Conservation (phyloP, 805 yeast genomes). For the Saturnispora diversa region DNA sequence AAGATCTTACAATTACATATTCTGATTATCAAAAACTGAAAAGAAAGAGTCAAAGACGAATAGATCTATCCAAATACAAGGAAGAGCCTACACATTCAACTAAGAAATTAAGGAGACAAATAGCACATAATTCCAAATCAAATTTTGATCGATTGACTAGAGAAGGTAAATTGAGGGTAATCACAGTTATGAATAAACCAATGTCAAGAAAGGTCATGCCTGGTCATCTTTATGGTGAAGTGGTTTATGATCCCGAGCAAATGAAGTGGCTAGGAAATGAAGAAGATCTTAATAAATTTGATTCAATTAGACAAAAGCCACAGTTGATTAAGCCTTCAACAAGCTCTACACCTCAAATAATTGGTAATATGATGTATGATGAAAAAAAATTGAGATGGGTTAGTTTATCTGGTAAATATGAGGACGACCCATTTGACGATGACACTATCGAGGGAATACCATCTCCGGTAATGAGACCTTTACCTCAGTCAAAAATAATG, state of each 20-base stretch:
- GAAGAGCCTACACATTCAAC: constrained; percentile 19
- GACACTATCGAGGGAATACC: too few species aligned
- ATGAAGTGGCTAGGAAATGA: constrained; percentile 63
- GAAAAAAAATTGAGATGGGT: constrained; percentile 52
- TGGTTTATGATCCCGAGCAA: constrained; percentile 46
- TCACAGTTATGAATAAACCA: constrained; percentile 24
- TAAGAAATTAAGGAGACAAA: constrained; percentile 9
- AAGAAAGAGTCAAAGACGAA: constrained; percentile 21
- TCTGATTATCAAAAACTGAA: constrained; percentile 22
- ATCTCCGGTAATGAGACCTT: too few species aligned
- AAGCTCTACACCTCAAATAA: constrained; percentile 29
- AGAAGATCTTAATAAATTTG: constrained; percentile 45
- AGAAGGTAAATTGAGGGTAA: constrained; percentile 28
- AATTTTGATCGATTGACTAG: constrained; percentile 21
- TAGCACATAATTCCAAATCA: constrained; percentile 1
- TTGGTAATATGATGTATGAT: constrained; percentile 55
- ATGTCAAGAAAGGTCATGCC: constrained; percentile 23
- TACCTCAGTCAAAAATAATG: not conserved
- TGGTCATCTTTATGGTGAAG: constrained; percentile 32
- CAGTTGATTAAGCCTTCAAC: constrained; percentile 6
- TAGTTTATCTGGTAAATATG: constrained; percentile 36
- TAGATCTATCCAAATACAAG: constrained; percentile 24
- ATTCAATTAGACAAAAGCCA: constrained; percentile 29
- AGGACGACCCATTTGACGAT: constrained; percentile 41
- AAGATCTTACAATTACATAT: constrained; percentile 25